phyloP scores from a whole-genome alignment of 129 eudicot species.

The Logfia minima region DNA sequence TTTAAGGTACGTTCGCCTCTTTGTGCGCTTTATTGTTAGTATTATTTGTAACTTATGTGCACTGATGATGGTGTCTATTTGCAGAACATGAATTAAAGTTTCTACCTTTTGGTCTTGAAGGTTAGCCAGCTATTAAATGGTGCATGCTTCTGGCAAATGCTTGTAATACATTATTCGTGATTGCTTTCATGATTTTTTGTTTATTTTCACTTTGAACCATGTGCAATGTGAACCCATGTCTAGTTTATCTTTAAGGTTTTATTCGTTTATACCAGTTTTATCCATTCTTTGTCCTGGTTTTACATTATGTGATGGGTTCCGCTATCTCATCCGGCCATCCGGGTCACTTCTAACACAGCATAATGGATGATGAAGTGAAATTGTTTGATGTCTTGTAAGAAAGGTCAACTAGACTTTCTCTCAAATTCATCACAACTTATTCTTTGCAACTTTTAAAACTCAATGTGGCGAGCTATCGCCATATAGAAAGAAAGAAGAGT shows the following conservation, averaged over 20 bases:
- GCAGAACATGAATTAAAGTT: background rate
- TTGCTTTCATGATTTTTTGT: background rate
- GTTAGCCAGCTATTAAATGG: background rate
- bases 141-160: background rate
- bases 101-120: constrained; percentile 10
- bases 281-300: background rate
- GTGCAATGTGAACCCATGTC: background rate
- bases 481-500: too few species aligned
- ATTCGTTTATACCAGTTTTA: background rate
- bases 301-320: background rate
- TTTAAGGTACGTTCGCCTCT: constrained; percentile 20
- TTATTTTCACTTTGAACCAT: background rate
- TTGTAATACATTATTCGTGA: background rate
- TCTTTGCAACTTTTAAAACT: too few species aligned
- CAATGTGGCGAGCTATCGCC: too few species aligned
- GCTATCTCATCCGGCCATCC: background rate
- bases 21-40: background rate
- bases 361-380: too few species aligned
- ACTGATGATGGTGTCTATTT: background rate
- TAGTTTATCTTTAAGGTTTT: background rate
- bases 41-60: constrained; percentile 4
- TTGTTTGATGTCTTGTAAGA: too few species aligned
- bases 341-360: background rate
- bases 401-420: too few species aligned
- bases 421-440: too few species aligned